Percentiles rank a stretch among this genome's conserved stretches.
These are phyloP conservation scores for Gloeopeniophorella convolvens DNA, from an alignment of 768 basidiomycete species.

Conservation along the genomic window DNA sequence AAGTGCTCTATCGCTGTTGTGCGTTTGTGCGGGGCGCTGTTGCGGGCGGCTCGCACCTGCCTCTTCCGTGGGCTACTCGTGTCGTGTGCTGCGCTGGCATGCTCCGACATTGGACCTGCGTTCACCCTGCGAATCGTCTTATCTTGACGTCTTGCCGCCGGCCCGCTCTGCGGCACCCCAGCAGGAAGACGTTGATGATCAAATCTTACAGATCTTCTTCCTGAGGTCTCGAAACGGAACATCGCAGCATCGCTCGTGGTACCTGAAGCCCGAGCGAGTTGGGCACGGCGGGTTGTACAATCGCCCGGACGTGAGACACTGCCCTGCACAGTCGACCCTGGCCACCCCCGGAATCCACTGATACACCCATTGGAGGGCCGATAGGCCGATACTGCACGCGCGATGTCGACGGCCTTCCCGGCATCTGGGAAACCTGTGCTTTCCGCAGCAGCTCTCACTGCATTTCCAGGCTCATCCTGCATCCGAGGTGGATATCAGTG, in stretches of 20 bases:
- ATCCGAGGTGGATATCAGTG: not conserved
- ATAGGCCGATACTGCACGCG: not conserved
- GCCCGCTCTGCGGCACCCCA: not conserved
- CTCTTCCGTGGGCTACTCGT: not conserved
- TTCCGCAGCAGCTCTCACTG: not conserved
- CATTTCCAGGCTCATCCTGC: not conserved
- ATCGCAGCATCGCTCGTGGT: too few relatives aligned
- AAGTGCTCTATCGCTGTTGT: not conserved
- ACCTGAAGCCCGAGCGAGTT: too few relatives aligned
- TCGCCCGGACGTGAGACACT: too few relatives aligned
- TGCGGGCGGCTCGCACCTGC: not conserved
- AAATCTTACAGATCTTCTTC: not conserved
- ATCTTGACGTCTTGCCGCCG: conserved; percentile 1
- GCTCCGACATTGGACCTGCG: not conserved
- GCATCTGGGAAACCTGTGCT: not conserved
- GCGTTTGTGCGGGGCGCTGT: not conserved
- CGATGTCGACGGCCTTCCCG: not conserved
- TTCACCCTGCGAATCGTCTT: not conserved
- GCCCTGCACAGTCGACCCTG: too few relatives aligned
- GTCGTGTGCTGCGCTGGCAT: conserved; percentile 11
- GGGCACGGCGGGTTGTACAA: too few relatives aligned
- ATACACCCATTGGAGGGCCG: too few relatives aligned
- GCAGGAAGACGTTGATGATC: not conserved
- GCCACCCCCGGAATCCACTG: too few relatives aligned
- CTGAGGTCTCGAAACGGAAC: not conserved